phyloP scores from a whole-genome alignment of 1,284 basidiomycete species.

The Trichosporon coremiiforme region DNA sequence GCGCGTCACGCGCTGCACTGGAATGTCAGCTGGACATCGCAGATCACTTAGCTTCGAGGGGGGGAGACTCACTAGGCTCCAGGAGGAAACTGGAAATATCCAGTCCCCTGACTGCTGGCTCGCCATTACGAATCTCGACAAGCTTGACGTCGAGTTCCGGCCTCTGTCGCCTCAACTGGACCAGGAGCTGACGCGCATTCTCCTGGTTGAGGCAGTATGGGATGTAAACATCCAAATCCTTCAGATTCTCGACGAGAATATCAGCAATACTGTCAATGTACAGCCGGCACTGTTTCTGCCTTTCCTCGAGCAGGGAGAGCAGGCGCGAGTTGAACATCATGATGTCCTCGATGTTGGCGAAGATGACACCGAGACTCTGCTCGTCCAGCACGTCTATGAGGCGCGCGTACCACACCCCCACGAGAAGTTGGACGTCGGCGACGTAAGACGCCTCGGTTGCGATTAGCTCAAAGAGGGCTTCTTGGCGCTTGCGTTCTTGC shows the following conservation, averaged over 20 bases:
- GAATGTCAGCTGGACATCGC: constrained; percentile 10
- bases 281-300: constrained; percentile 85
- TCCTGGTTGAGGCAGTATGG: constrained; percentile 90
- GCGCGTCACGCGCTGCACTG: constrained; percentile 92
- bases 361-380: constrained; percentile 79
- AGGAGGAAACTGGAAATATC: constrained; percentile 89
- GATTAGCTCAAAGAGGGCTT: constrained; percentile 87
- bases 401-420: constrained; percentile 78
- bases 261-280: constrained; percentile 89
- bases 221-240: constrained; percentile 76
- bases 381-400: constrained; percentile 72
- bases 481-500: constrained; percentile 80
- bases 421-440: constrained; percentile 82
- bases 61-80: constrained; percentile 70
- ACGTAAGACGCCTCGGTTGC: constrained; percentile 84
- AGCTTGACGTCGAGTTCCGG: constrained; percentile 62
- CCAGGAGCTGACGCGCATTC: constrained; percentile 74
- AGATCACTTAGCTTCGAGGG: too few species aligned
- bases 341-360: constrained; percentile 90
- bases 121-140: constrained; percentile 55
- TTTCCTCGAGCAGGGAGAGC: constrained; percentile 80
- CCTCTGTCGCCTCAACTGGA: constrained; percentile 70
- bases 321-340: constrained; percentile 84
- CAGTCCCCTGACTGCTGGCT: constrained; percentile 74
- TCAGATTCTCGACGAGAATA: constrained; percentile 72